Conservation (phyloP, 305 asterid genomes). For the Rubia tinctorum region DNA sequence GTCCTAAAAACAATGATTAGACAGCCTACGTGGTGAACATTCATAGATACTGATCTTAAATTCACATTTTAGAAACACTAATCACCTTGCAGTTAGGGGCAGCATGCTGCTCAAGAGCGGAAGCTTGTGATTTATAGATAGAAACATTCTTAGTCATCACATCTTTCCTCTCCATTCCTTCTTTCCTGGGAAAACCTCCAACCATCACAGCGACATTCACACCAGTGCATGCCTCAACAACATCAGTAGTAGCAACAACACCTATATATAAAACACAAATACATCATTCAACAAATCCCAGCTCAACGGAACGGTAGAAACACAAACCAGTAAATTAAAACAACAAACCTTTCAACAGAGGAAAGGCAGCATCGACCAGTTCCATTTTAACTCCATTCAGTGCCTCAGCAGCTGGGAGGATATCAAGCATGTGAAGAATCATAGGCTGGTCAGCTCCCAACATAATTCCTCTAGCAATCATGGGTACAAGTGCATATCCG, state of each 20-base stretch:
- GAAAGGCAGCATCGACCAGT: constrained; percentile 89
- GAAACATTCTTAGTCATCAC: constrained; percentile 97
- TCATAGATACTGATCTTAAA: background rate
- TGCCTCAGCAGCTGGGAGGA: constrained; percentile 90
- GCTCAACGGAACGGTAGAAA: background rate
- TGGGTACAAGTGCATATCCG: constrained; percentile 33
- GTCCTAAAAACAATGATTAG: background rate
- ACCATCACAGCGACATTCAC: constrained; percentile 90
- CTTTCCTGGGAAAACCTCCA: constrained; percentile 99
- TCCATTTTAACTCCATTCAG: constrained; percentile 93
- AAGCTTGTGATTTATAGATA: constrained; percentile 94
- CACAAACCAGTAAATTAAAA: background rate
- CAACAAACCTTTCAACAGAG: constrained; percentile 75
- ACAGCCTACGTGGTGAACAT: background rate
- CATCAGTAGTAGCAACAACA: constrained; percentile 94
- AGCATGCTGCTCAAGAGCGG: constrained; percentile 93
- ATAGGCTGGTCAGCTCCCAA: constrained; percentile 91
- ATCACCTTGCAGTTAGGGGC: constrained; percentile 94
- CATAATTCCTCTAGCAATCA: constrained; percentile 95
- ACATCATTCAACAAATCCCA: background rate
- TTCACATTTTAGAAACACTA: constrained; percentile 5
- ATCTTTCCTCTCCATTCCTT: constrained; percentile 97
- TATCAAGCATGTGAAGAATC: constrained; percentile 94
- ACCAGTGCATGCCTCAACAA: constrained; percentile 79
- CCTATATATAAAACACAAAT: constrained; percentile 36